Base-by-base conservation (phyloP, 371 early-diverging fungal genomes). In the Lichtheimia ornata region DNA sequence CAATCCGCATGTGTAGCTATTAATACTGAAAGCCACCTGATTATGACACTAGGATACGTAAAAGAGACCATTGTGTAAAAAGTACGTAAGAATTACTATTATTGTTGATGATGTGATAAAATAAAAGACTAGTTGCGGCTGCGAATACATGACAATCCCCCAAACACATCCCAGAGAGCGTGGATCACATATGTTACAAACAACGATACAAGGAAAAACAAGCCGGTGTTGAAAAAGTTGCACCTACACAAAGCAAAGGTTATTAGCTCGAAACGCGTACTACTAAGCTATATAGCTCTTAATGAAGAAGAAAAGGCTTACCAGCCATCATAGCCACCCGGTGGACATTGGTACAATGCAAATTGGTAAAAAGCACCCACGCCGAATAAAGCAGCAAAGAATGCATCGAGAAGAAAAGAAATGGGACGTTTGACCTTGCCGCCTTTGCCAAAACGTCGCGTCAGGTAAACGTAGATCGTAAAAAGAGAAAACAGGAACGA, bases 221-320 rank as follows among this genome's bases (percentile, higher is more conserved):
- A 43, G 14, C 75, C 75, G 4, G 75, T 74, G 27, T 74, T 74
- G 44, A 65, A 70, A 30, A 72, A 72, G 42, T 74, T 59, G 28
- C 75, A 74, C 69, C 74, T 74, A 58, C 3, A n/a, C 22, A 52
- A 28, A 25, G 24, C 18, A 1, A 28, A 27, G 28, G 35, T 35
- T 35, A 35, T 35, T 35, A 35, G 35, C 35, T 35, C 11, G 11
- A 9, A 35, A 11, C 35, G 11, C 5, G 35, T 35, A 35, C 9
- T 9, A 9, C n/a, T n/a, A n/a, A n/a, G n/a, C n/a, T n/a, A n/a
- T 28, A 28, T 5, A 28, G 7, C n/a, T 5, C 7, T 28, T 5
- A 28, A 35, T 11, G 35, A 35, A n/a, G n/a, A n/a, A n/a, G 7
- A 30, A 7, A 30, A 30, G 7, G 11, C 35, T 35, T 35, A 35